phyloP scores from a whole-genome alignment of 108 stramenopile species.

The Fistulifera pelliculosa region DNA sequence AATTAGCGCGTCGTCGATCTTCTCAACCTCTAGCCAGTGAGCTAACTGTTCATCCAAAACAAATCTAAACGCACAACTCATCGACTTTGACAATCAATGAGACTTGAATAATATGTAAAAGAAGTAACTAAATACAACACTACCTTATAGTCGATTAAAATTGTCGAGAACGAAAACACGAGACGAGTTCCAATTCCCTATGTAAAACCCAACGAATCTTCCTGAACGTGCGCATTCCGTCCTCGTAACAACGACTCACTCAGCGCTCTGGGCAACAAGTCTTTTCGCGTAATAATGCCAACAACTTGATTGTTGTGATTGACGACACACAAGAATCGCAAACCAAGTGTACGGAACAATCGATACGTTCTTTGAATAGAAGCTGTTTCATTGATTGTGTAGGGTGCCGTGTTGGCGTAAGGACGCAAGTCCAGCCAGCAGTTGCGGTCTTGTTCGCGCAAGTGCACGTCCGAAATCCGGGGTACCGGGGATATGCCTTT shows the following conservation, averaged over 20 bases:
- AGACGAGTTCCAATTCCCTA: too few species aligned
- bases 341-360: conserved; percentile 91
- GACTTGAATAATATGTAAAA: too few species aligned
- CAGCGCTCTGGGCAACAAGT: conserved; percentile 71
- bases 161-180: too few species aligned
- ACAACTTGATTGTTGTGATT: conserved; percentile 90
- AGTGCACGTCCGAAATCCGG: conserved; percentile 74
- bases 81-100: too few species aligned
- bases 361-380: conserved; percentile 92
- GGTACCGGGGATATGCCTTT: conserved; percentile 88
- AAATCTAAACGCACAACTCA: too few species aligned
- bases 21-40: too few species aligned
- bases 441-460: conserved; percentile 71
- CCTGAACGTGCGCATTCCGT: conserved; percentile 61
- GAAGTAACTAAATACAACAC: too few species aligned
- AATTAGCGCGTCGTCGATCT: too few species aligned
- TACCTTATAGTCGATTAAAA: too few species aligned
- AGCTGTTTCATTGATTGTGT: conserved; percentile 88
- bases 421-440: conserved; percentile 93
- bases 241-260: conserved; percentile 69
- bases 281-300: conserved; percentile 80
- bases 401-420: conserved; percentile 94
- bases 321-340: conserved; percentile 90
- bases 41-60: too few species aligned
- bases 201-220: conserved; percentile 11